These are phyloP conservation scores for Calonectria naviculata DNA, from an alignment of 2,329 filamentous ascomycete species.

Conservation along the genomic window DNA sequence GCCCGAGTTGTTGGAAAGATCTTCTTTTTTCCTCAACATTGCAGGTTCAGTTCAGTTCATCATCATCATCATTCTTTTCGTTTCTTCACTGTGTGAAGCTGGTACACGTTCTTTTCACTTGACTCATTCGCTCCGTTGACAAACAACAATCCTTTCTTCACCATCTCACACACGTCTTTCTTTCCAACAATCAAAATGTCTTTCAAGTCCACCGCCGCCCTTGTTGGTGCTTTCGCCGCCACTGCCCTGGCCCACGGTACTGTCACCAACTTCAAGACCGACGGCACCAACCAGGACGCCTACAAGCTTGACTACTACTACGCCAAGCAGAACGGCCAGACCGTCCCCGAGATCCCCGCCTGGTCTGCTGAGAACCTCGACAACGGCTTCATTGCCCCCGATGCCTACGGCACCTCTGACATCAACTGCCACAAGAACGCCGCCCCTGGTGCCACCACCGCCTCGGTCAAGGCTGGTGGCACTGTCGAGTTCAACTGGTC, in stretches of 20 bases:
- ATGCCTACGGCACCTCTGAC: constrained; percentile 51
- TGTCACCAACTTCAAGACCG: constrained; percentile 37
- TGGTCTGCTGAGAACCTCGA: constrained; percentile 58
- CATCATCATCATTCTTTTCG: constrained; percentile 28
- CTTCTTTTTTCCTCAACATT: constrained; percentile 26
- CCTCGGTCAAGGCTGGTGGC: constrained; percentile 54
- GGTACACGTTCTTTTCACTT: constrained; percentile 29
- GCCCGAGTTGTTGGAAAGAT: neutral
- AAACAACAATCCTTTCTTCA: neutral
- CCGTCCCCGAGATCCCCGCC: constrained; percentile 41
- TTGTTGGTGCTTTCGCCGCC: constrained; percentile 37
- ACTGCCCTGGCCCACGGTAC: constrained; percentile 36
- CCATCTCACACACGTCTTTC: neutral
- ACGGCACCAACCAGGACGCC: constrained; percentile 28
- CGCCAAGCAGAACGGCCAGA: constrained; percentile 29
- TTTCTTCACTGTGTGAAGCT: constrained; percentile 46
- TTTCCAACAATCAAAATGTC: constrained; percentile 30
- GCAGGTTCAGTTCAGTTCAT: constrained; percentile 22
- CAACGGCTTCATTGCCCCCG: constrained; percentile 62
- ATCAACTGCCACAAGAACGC: constrained; percentile 61
- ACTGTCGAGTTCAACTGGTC: constrained; percentile 55
- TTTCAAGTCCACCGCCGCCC: constrained; percentile 30
- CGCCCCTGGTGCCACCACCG: constrained; percentile 44
- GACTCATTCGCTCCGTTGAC: constrained; percentile 7
- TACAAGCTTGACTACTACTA: constrained; percentile 38